Base-by-base conservation (phyloP, 108 stramenopile species). In the Discostella stelligeroides region DNA sequence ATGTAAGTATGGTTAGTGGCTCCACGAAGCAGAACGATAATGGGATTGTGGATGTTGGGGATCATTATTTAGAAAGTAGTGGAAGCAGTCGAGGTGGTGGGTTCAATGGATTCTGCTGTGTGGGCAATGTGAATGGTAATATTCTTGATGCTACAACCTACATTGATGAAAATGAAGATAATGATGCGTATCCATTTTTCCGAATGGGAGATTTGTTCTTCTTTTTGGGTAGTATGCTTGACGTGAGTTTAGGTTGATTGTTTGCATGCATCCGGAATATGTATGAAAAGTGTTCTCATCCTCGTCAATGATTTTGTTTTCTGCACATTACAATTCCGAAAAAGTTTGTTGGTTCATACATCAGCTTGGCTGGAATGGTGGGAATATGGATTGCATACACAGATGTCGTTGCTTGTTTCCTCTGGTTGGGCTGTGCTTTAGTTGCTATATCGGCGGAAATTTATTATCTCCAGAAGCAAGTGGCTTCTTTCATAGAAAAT, bases 401-500 rank as follows among this genome's bases (percentile, higher is more conserved):
- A 11, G 62, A 63, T 40, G 7, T 63, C 24, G 46, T 63, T 24
- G 62, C 62, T 0, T 63, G 43, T 5, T 63, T 46, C 23, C 62
- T 63, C 2, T 63, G 62, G 62, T 28, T 63, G 5, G 62, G 62
- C 18, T 63, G 62, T n/a, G 43, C 62, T 23, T 3, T 48, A 7
- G 28, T 40, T 13, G 45, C 39, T 25, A 41, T 43, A 14, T 21
- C 28, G 8, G 62, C 62, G 42, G 62, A 63, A 28, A 1, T 63
- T 4, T 63, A 48, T 12, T 63, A n/a, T 13, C 45, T 63, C 10
- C 4, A n/a, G 4, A 48, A 28, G 21, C 66, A 66, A 15, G 11
- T 53, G 51, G 34, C 34, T 5, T 34, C 34, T 34, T 34, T 3
- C 6, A 34, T 34, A 34, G 34, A 34, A 6, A 34, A 34, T 34